These are phyloP conservation scores for Panicum virgatum DNA, from an alignment of 202 grass and related monocot species.

Conservation along the genomic window DNA sequence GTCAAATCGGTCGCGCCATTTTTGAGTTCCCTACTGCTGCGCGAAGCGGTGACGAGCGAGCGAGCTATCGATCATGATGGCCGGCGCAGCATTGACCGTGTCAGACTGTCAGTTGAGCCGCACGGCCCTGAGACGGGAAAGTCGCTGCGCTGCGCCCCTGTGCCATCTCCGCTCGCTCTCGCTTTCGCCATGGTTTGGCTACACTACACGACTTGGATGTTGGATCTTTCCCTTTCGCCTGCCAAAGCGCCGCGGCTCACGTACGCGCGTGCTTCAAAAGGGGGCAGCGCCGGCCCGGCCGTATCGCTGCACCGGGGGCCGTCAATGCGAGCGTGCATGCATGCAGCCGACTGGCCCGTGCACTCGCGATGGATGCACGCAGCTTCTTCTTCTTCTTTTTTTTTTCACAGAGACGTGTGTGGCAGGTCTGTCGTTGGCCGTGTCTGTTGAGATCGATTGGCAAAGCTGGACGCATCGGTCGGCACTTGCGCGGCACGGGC, in stretches of 20 bases:
- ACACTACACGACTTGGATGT: no score
- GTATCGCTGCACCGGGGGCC: background rate
- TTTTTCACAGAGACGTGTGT: background rate
- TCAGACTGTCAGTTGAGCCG: constrained; percentile 33
- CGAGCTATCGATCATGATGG: background rate
- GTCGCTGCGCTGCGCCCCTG: background rate
- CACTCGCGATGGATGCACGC: background rate
- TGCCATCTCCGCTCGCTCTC: background rate
- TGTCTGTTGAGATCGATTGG: constrained; percentile 1
- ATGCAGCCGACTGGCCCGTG: background rate
- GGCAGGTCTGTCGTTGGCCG: background rate
- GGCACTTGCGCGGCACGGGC: constrained; percentile 26
- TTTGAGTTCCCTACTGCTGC: background rate
- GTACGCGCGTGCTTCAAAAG: constrained; percentile 38
- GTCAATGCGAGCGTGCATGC: constrained; percentile 11
- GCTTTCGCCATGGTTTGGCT: background rate
- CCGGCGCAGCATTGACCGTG: constrained; percentile 35
- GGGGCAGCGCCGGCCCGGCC: background rate
- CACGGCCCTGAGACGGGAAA: background rate
- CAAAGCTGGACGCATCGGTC: constrained; percentile 32
- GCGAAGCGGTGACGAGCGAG: background rate
- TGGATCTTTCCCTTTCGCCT: constrained; percentile 1
- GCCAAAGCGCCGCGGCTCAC: background rate
- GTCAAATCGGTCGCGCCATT: constrained; percentile 39
- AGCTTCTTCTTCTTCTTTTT: constrained; percentile 29